phyloP scores from a whole-genome alignment of 1,284 basidiomycete genomes.

The Ceratobasidium sp. region DNA sequence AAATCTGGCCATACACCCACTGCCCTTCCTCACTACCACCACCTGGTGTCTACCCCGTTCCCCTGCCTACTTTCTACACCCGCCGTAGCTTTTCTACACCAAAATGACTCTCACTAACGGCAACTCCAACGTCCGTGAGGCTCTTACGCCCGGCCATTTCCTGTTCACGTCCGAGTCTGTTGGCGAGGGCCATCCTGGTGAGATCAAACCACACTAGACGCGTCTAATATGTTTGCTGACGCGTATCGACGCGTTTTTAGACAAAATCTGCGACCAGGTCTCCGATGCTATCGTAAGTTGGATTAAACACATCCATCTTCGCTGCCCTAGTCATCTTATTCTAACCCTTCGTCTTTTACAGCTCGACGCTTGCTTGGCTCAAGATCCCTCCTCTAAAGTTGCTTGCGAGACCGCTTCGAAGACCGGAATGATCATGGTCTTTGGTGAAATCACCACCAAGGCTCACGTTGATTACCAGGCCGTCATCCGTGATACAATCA shows the following conservation, averaged over 20 bases:
- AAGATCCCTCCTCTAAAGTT: slow-evolving; percentile 97
- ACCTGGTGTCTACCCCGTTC: slow-evolving; percentile 14
- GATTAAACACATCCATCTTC: neutral
- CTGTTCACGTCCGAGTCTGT: slow-evolving; percentile 94
- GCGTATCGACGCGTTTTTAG: slow-evolving; percentile 52
- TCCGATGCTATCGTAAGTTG: slow-evolving; percentile 86
- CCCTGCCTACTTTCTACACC: slow-evolving; percentile 19
- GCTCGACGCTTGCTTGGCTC: slow-evolving; percentile 96
- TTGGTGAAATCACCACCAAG: slow-evolving; percentile 99
- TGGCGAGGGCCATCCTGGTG: slow-evolving; percentile 93
- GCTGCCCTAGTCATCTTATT: slow-evolving; percentile 12
- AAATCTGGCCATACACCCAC: neutral
- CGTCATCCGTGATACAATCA: slow-evolving; percentile 97
- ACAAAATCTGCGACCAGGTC: slow-evolving; percentile 99
- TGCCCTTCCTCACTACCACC: slow-evolving; percentile 17
- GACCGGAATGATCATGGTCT: slow-evolving; percentile 99
- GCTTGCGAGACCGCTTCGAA: slow-evolving; percentile 95
- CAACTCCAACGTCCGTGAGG: slow-evolving; percentile 61
- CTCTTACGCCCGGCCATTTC: slow-evolving; percentile 86
- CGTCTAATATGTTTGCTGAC: neutral
- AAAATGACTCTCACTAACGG: slow-evolving; percentile 29
- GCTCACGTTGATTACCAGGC: slow-evolving; percentile 96
- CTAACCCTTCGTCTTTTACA: slow-evolving; percentile 48
- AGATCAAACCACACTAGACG: slow-evolving; percentile 47
- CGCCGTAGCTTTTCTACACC: slow-evolving; percentile 58